Evolutionary conservation across 495 filamentous ascomycete genomes (phyloP), one percentile per base, ranked within the genome.

Genomic region (Podospora pseudopauciseta): DNA sequence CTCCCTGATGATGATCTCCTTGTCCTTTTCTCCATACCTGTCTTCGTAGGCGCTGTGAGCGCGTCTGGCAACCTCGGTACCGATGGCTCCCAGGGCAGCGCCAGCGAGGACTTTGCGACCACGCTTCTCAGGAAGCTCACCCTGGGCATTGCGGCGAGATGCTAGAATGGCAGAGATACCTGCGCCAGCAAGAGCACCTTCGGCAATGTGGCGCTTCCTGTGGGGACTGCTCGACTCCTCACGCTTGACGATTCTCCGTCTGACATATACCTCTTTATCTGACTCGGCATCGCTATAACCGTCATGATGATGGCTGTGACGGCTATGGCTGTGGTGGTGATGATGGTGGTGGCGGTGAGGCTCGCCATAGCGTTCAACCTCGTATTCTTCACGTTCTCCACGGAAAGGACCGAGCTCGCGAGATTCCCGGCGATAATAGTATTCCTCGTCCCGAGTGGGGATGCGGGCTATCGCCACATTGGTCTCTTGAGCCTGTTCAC

Each of bases 181-280:
- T 53, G 90, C 85, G 16, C 92, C 93, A 60, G 91, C 90, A 44
- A 94, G 79, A 27, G 92, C 92, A 49, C 93, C 93, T 80, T 94
- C 92, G 27, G 91, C 92, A n/a, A 97, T 76, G 76, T 96, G 92
- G 39, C 90, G 90, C 72, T 86, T 86, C 75, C 88, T 90, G 75
- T 92, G 88, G 1, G 76, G 76, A 67, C 76, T 78, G 65, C 68
- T 70, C 7, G 76, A 78, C 2, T 62, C 64, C 54, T 86, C 81
- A 59, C 81, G 77, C 15, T 68, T 78, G 62, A 79, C 73, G 61
- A 83, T 72, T 13, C 80, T 82, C 65, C 80, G 79, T 67, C 79
- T 79, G 72, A 63, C 32, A 19, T 83, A 83, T 69, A 81, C 80
- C 44, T 78, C 78, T 16, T 81, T 81, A 56, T 83, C 78, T 23